Base-by-base conservation (phyloP, 768 basidiomycete genomes). In the Dioszegia crocea region DNA sequence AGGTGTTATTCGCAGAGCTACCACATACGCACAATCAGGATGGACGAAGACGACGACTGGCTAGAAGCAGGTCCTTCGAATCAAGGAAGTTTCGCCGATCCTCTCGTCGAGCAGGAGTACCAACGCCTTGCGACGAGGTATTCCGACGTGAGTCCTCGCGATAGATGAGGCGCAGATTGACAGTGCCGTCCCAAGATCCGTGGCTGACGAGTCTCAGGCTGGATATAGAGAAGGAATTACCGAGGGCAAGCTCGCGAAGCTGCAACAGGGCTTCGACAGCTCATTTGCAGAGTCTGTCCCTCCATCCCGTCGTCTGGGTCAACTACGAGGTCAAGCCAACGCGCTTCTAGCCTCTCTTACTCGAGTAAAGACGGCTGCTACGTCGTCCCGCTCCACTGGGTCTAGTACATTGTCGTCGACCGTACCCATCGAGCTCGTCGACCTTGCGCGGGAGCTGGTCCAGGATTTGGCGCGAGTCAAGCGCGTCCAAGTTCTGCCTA, bases 221-320 rank as follows among this genome's bases (percentile, higher is more conserved):
- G 94, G 94, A 1, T 97, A 97, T 71, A 85, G 94, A n/a, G 93
- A 97, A 78, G 94, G 94, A 5, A 94, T 98, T 67, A 88, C 86
- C 0, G 85, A 87, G 3, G 94, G 94, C 2, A 98, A 97, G 75
- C 88, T 93, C 73, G 80, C 83, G 0, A 86, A 85, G 2, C 81
- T 97, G 1, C 94, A 99, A 69, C 80, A 85, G 62, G 94, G 94
- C 0, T 98, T 99, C 69, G 90, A 99, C 76, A 79, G 81, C 2
- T 91, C 89, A 1, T 97, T 90, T 68, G 85, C 85, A 0, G 23
- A 26, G 0, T 66, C 68, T 33, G 75, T 78, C 14, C 87, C 88
- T 0, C 76, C 88, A 16, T 91, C 92, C 0, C 83, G 86, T 24
- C 82, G 88, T 60, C 75, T 97, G 1, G 94, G 94, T 2, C 72